Percentiles rank a stretch among this genome's conserved stretches.
Conservation (phyloP, 1,284 basidiomycete species). For the Leccinum colubrinum region DNA sequence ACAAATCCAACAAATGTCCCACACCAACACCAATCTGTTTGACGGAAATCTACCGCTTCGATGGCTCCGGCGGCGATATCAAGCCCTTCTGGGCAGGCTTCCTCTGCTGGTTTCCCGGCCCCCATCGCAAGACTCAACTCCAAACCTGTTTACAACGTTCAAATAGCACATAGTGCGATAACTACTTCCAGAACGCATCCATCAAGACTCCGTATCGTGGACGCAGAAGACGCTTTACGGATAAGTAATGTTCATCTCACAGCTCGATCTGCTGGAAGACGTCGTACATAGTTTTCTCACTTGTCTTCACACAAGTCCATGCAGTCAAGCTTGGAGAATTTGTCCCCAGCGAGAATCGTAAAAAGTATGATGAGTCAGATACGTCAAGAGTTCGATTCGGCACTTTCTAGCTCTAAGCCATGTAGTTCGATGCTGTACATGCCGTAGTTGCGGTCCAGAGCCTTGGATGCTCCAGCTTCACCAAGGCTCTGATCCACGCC, state of each 20-base stretch:
- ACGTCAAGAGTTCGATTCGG: conserved; percentile 25
- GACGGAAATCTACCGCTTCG: conserved; percentile 41
- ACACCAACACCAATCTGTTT: conserved; percentile 14
- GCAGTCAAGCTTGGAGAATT: neutral
- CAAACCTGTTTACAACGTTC: conserved; percentile 29
- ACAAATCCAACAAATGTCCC: neutral
- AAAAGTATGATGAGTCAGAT: conserved; percentile 21
- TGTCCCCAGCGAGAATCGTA: conserved; percentile 1
- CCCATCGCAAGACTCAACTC: conserved; percentile 1
- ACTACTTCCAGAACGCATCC: conserved; percentile 14
- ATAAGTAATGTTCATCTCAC: conserved; percentile 20
- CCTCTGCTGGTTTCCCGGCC: conserved; percentile 50
- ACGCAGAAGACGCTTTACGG: conserved; percentile 37
- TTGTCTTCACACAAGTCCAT: neutral
- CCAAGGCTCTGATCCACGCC: conserved; percentile 64
- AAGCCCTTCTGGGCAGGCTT: conserved; percentile 51
- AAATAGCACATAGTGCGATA: conserved; percentile 31
- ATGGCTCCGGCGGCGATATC: conserved; percentile 68
- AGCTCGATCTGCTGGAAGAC: neutral
- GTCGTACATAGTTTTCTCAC: conserved; percentile 1
- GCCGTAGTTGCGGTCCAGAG: conserved; percentile 68
- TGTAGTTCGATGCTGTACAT: conserved; percentile 83
- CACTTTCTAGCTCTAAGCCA: conserved; percentile 66
- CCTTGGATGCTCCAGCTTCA: conserved; percentile 48
- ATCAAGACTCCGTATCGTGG: conserved; percentile 25